Conservation (phyloP, 352 stramenopile genomes). For the Globisporangium uncinulatum region DNA sequence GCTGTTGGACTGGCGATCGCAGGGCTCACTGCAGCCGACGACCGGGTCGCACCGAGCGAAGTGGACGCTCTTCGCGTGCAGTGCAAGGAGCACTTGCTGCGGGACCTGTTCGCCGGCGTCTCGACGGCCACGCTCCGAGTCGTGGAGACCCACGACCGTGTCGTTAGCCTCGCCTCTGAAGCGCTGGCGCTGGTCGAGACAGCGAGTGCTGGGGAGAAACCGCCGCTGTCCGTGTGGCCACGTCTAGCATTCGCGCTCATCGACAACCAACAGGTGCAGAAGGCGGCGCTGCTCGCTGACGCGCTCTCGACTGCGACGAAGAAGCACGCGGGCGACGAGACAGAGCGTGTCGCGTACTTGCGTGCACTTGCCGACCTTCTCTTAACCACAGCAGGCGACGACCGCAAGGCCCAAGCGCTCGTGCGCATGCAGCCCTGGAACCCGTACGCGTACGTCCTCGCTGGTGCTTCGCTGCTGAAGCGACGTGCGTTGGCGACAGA, state of each 20-base stretch:
- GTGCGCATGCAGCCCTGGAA: slow-evolving; percentile 60
- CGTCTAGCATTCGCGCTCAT: slow-evolving; percentile 30
- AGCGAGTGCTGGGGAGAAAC: slow-evolving; percentile 17
- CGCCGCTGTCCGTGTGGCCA: slow-evolving; percentile 16
- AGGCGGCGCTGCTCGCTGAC: neutral
- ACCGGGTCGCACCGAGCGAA: neutral
- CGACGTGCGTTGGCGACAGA: slow-evolving; percentile 16
- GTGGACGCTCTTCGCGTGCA: slow-evolving; percentile 9
- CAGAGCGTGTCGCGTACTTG: slow-evolving; percentile 23
- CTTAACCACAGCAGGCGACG: slow-evolving; percentile 12
- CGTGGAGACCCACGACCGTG: slow-evolving; percentile 38
- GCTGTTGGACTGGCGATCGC: slow-evolving; percentile 32
- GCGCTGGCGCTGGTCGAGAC: slow-evolving; percentile 23
- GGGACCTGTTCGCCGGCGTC: neutral
- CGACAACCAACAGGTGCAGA: slow-evolving; percentile 24
- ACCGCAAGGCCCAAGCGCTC: slow-evolving; percentile 33
- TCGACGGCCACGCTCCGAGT: slow-evolving; percentile 18
- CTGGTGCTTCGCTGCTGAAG: slow-evolving; percentile 46
- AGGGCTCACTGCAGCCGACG: slow-evolving; percentile 16
- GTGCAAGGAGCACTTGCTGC: slow-evolving; percentile 30
- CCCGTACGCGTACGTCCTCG: slow-evolving; percentile 42
- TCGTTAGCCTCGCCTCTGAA: slow-evolving; percentile 13
- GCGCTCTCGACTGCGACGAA: neutral
- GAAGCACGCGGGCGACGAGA: slow-evolving; percentile 14
- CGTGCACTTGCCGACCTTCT: slow-evolving; percentile 20